Base-by-base conservation (phyloP, 495 filamentous ascomycete genomes). In the Parmelia sp. region DNA sequence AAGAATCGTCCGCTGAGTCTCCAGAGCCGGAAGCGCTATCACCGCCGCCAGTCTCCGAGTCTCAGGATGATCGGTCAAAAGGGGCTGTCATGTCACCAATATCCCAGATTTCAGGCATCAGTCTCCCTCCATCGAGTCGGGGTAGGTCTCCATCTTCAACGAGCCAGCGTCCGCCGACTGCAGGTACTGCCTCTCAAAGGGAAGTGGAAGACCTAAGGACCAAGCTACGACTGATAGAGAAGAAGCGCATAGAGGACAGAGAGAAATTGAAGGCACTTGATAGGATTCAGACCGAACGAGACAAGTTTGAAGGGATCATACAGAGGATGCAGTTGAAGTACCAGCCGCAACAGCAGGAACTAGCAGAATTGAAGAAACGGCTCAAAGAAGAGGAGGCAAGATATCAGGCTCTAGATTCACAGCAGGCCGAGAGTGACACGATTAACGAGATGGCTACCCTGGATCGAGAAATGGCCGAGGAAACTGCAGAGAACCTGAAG, bases 391-490 rank as follows among this genome's bases (percentile, higher is more conserved):
- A 85, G 9, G 87, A 92, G 66, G 74, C 80, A 19, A 82, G 80
- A 57, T 74, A 90, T 14, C 87, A 88, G 63, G 79, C 87, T 58
- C 72, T 94, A 14, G 90, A 93, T 66, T 76, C 80, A 19, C 77
- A 88, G 27, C 88, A 92, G 70, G 88, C 86, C 0, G 91, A 96
- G 60, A 85, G 94, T 74, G 94, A 97, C 23, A 82, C 85, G 9
- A 79, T 88, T 21, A 76, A 96, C 75, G 95, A 98, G 77, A 87
- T 96, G 77, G 90, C 90, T 23, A 87, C 88, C 0, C 77, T 98
- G 25, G 94, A 98, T 71, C 82, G 91, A 21, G 93, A 97, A 74
- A 96, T 97, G 91, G 95, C 94, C 3, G 93, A 97, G 74, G 93
- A 97, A 71, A 90, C 85, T 42, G 88, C 89, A 9, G 94, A 97